phyloP scores from a whole-genome alignment of 306 rosid genomes.

The Mimosa bimucronata region DNA sequence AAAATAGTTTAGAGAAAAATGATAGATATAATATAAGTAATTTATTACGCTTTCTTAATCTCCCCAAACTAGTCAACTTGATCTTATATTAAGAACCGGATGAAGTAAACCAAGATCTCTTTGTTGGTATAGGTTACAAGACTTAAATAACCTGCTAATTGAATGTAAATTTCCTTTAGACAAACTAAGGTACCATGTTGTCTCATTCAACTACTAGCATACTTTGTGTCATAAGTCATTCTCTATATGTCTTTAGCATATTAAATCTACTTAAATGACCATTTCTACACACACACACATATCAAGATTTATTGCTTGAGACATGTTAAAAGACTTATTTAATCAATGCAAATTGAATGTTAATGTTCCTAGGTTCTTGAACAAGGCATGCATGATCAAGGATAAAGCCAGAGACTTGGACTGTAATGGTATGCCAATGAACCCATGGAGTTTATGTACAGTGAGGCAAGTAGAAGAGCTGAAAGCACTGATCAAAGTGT shows the following conservation, averaged over 20 bases:
- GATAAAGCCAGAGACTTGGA: conserved; percentile 52
- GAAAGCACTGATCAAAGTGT: conserved; percentile 68
- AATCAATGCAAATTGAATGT: not conserved
- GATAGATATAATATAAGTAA: no score
- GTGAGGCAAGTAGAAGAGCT: conserved; percentile 81
- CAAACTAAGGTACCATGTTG: conserved; percentile 53
- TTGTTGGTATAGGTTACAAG: no score
- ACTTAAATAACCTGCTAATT: no score
- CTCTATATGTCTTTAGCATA: not conserved
- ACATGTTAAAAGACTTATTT: not conserved
- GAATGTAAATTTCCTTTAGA: conserved; percentile 25
- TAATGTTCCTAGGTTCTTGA: conserved; percentile 59
- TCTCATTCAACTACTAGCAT: not conserved
- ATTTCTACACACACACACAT: no score
- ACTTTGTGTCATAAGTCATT: not conserved
- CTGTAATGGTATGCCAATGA: conserved; percentile 50
- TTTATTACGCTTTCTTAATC: no score
- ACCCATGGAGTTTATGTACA: conserved; percentile 69
- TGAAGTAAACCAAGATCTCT: no score
- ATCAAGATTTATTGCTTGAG: not conserved
- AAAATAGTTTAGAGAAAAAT: no score
- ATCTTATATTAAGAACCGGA: no score
- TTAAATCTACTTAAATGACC: not conserved
- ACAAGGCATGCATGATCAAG: conserved; percentile 77
- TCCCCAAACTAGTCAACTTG: no score